Conservation (phyloP, 2,329 filamentous ascomycete species). For the Daldinia sp. region DNA sequence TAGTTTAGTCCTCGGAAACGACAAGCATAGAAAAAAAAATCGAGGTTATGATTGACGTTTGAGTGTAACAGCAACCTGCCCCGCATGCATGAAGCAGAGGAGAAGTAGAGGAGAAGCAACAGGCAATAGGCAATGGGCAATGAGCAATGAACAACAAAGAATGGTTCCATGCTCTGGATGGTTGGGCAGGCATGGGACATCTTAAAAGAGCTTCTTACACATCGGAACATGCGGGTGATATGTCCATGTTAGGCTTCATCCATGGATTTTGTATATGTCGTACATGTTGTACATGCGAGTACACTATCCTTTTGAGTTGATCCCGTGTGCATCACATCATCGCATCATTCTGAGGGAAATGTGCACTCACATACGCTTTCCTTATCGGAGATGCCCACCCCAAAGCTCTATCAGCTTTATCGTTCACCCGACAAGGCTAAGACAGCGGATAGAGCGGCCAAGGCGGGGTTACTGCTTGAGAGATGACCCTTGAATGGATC, state of each 20-base stretch:
- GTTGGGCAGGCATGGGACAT: slow-evolving; percentile 34
- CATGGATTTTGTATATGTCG: slow-evolving; percentile 1
- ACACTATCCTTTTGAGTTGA: slow-evolving; percentile 39
- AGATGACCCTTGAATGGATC: slow-evolving; percentile 27
- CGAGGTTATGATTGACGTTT: slow-evolving; percentile 11
- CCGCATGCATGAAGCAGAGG: slow-evolving; percentile 28
- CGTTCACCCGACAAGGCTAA: slow-evolving; percentile 33
- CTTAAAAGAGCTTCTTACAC: slow-evolving; percentile 20
- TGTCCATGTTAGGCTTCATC: slow-evolving; percentile 30
- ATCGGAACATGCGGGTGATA: slow-evolving; percentile 40
- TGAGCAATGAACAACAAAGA: slow-evolving; percentile 29
- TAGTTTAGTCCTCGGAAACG: not conserved
- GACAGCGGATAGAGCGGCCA: slow-evolving; percentile 25
- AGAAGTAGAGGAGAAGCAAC: not conserved
- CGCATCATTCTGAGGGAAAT: slow-evolving; percentile 32
- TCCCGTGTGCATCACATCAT: slow-evolving; percentile 42
- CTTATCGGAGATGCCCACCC: slow-evolving; percentile 37
- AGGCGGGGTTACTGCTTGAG: slow-evolving; percentile 5
- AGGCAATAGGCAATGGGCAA: too few relatives aligned
- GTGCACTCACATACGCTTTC: slow-evolving; percentile 18
- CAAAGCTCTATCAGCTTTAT: slow-evolving; percentile 19
- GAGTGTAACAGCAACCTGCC: slow-evolving; percentile 11
- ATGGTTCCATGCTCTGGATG: slow-evolving; percentile 12
- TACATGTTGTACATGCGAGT: not conserved
- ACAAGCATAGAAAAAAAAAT: slow-evolving; percentile 8